Evolutionary conservation across 495 filamentous ascomycete genomes (phyloP).

Genomic region (Rhizodiscina lignyota): DNA sequence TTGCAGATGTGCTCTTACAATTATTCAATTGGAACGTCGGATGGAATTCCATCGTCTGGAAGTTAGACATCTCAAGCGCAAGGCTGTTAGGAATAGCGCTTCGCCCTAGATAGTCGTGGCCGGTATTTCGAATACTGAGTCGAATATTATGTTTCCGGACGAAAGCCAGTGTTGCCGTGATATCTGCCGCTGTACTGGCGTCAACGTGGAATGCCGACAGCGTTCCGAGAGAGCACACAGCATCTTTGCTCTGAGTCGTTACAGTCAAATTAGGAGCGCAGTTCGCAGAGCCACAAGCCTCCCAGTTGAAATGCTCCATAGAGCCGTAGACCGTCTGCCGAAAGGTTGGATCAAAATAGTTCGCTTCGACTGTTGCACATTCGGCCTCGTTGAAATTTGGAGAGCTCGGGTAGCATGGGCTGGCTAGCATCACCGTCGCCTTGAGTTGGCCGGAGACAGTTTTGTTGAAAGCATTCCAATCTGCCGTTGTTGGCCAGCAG

Average conservation of each 20-base stretch:
- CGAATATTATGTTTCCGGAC: slow-evolving; percentile 10
- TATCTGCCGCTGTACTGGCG: slow-evolving; percentile 5
- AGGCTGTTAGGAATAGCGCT: too few species aligned
- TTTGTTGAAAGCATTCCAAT: slow-evolving; percentile 11
- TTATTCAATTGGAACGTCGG: too few species aligned
- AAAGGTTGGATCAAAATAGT: not conserved
- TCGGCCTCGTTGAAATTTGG: not conserved
- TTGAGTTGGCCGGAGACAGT: slow-evolving; percentile 10
- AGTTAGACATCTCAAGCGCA: too few species aligned
- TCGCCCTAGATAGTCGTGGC: slow-evolving; percentile 17
- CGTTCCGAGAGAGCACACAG: slow-evolving; percentile 10
- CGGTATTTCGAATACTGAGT: slow-evolving; percentile 14
- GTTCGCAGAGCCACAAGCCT: slow-evolving; percentile 8
- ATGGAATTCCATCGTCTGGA: too few species aligned
- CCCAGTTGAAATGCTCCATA: slow-evolving; percentile 5
- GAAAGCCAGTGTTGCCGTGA: slow-evolving; percentile 9
- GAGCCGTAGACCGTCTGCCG: too few species aligned
- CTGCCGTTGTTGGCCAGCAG: slow-evolving; percentile 8
- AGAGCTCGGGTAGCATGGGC: slow-evolving; percentile 7
- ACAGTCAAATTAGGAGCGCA: slow-evolving; percentile 6
- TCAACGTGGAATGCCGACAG: slow-evolving; percentile 12
- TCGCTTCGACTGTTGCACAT: not conserved
- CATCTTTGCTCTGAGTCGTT: too few species aligned
- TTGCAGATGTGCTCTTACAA: too few species aligned
- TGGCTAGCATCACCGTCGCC: slow-evolving; percentile 9